Evolutionary conservation across 2,329 filamentous ascomycete species (phyloP).

Genomic region (Paraconiothyrium brasiliense): DNA sequence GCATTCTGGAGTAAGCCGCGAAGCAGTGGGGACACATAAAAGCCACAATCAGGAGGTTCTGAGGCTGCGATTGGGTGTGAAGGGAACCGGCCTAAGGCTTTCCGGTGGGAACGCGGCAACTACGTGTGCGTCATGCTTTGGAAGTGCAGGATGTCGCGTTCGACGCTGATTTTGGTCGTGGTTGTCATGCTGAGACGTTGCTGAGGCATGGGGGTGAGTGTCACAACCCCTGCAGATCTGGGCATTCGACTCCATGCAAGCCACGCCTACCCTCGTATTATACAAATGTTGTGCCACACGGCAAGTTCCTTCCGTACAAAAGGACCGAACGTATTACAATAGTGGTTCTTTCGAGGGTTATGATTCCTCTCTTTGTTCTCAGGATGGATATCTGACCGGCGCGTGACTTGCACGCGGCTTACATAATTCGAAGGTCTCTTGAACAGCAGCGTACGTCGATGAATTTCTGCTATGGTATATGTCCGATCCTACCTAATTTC

Average conservation of each 20-base stretch:
- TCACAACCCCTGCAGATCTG: constrained; percentile 12
- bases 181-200: constrained; percentile 19
- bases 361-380: neutral
- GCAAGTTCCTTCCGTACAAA: neutral
- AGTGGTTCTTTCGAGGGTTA: neutral
- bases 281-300: neutral
- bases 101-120: neutral
- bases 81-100: neutral
- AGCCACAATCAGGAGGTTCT: neutral
- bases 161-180: neutral
- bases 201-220: constrained; percentile 17
- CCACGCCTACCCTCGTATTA: neutral
- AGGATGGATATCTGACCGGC: neutral
- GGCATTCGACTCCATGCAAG: neutral
- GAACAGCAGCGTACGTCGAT: neutral
- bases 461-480: neutral
- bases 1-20: neutral
- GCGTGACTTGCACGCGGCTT: too few species aligned
- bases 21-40: neutral
- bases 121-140: neutral
- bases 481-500: neutral
- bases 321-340: neutral
- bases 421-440: too few species aligned
- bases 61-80: constrained; percentile 6
- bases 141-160: constrained; percentile 9